Evolutionary conservation across 192 early-diverging fungal species (phyloP).

Genomic region (Chytriomyces sp.): DNA sequence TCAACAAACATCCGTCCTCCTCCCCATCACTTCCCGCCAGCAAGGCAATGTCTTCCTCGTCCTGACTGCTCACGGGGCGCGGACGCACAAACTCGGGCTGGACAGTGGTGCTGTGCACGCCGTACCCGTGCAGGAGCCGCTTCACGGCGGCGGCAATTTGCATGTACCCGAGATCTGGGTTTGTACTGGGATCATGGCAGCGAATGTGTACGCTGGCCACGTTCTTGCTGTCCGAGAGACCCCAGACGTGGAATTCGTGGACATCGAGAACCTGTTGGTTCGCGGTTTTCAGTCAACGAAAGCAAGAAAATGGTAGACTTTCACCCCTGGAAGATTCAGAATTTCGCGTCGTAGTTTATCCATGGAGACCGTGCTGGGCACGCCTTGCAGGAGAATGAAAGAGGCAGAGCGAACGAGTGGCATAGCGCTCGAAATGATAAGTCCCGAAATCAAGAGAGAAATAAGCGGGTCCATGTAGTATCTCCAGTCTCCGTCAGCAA

Average conservation of each 20-base stretch:
- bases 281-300: not conserved
- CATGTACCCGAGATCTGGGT: constrained; percentile 60
- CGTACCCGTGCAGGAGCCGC: constrained; percentile 69
- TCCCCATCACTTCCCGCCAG: not conserved
- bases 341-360: constrained; percentile 59
- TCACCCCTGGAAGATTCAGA: constrained; percentile 58
- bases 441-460: constrained; percentile 63
- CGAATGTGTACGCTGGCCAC: constrained; percentile 76
- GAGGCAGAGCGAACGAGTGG: constrained; percentile 73
- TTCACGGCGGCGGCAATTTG: constrained; percentile 71
- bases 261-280: constrained; percentile 76
- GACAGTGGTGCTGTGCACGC: constrained; percentile 87
- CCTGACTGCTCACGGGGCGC: not conserved
- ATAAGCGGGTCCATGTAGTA: constrained; percentile 85
- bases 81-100: constrained; percentile 81
- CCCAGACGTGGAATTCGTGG: constrained; percentile 94
- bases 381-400: constrained; percentile 80
- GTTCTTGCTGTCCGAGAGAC: constrained; percentile 80
- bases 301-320: constrained; percentile 23
- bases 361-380: constrained; percentile 68
- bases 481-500: constrained; percentile 63
- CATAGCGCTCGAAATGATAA: constrained; percentile 62
- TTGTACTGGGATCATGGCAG: constrained; percentile 4
- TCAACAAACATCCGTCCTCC: constrained; percentile 15
- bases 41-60: not conserved